Conservation (phyloP, 768 basidiomycete genomes). For the Podaxis sp. region DNA sequence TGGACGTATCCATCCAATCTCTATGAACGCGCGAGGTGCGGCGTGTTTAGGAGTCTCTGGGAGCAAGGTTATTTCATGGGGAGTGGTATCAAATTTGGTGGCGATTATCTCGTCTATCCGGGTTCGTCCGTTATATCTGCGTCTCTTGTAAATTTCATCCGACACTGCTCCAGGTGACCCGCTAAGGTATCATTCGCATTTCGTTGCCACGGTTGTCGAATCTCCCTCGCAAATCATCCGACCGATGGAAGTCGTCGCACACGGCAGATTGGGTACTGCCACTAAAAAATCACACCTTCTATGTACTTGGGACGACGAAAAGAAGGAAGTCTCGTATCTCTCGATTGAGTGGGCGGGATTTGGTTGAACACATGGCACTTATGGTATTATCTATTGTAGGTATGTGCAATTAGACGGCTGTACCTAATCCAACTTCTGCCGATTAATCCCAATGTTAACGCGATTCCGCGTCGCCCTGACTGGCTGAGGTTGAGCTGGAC, state of each 20-base stretch:
- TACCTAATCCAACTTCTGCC: slow-evolving; percentile 49
- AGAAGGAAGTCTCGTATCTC: slow-evolving; percentile 65
- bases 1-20: slow-evolving; percentile 75
- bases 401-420: neutral
- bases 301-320: slow-evolving; percentile 83
- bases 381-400: slow-evolving; percentile 2
- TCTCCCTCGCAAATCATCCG: slow-evolving; percentile 57
- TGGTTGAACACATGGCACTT: slow-evolving; percentile 40
- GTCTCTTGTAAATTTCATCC: neutral
- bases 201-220: slow-evolving; percentile 79
- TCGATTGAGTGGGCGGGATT: slow-evolving; percentile 93
- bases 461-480: slow-evolving; percentile 26
- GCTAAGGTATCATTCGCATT: slow-evolving; percentile 95
- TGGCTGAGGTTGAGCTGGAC: slow-evolving; percentile 14
- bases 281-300: slow-evolving; percentile 96
- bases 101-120: slow-evolving; percentile 95
- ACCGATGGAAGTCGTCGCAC: slow-evolving; percentile 95
- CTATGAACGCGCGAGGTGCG: slow-evolving; percentile 72
- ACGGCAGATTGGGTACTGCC: slow-evolving; percentile 92
- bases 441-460: slow-evolving; percentile 33
- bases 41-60: slow-evolving; percentile 80
- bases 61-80: slow-evolving; percentile 86
- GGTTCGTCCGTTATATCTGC: slow-evolving; percentile 46
- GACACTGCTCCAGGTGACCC: slow-evolving; percentile 69
- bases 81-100: slow-evolving; percentile 90